Evolutionary conservation across 2,329 filamentous ascomycete genomes (phyloP).

Genomic region (Aspergillus sp.): DNA sequence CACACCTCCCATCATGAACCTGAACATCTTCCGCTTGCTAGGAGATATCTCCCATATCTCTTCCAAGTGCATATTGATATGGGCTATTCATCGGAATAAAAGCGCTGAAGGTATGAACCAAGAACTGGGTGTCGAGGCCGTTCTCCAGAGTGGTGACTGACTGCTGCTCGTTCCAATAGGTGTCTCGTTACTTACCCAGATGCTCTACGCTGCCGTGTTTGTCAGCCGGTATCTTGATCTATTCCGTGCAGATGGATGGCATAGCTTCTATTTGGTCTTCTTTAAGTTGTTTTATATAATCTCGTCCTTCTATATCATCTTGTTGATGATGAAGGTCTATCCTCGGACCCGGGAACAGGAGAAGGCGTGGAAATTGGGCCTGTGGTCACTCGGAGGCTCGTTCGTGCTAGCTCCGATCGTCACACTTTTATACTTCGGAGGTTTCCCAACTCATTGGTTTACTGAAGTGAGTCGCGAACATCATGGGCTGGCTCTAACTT

Average conservation of each 20-base stretch:
- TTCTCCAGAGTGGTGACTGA: slow-evolving; percentile 1
- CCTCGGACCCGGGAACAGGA: slow-evolving; percentile 84
- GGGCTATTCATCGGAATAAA: slow-evolving; percentile 78
- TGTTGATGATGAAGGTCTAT: slow-evolving; percentile 76
- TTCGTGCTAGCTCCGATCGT: slow-evolving; percentile 62
- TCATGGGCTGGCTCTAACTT: not conserved
- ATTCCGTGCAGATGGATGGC: slow-evolving; percentile 42
- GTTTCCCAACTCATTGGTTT: slow-evolving; percentile 34
- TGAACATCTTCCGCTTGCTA: slow-evolving; percentile 60
- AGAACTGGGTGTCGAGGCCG: not conserved
- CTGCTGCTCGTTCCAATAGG: slow-evolving; percentile 41
- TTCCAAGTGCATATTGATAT: slow-evolving; percentile 85
- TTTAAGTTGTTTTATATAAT: slow-evolving; percentile 86
- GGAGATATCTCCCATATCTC: slow-evolving; percentile 77
- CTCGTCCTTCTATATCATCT: slow-evolving; percentile 78
- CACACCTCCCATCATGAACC: slow-evolving; percentile 9
- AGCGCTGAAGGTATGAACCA: slow-evolving; percentile 64
- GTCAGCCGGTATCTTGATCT: slow-evolving; percentile 79
- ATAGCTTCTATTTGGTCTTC: slow-evolving; percentile 59
- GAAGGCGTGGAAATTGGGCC: slow-evolving; percentile 85
- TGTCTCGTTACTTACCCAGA: slow-evolving; percentile 81
- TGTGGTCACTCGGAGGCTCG: slow-evolving; percentile 57
- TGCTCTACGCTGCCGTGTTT: slow-evolving; percentile 80
- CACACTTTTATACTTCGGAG: slow-evolving; percentile 59
- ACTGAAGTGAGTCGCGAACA: slow-evolving; percentile 29